These are phyloP conservation scores for Zalerion maritima DNA, from an alignment of 495 filamentous ascomycete species.

Conservation along the genomic window DNA sequence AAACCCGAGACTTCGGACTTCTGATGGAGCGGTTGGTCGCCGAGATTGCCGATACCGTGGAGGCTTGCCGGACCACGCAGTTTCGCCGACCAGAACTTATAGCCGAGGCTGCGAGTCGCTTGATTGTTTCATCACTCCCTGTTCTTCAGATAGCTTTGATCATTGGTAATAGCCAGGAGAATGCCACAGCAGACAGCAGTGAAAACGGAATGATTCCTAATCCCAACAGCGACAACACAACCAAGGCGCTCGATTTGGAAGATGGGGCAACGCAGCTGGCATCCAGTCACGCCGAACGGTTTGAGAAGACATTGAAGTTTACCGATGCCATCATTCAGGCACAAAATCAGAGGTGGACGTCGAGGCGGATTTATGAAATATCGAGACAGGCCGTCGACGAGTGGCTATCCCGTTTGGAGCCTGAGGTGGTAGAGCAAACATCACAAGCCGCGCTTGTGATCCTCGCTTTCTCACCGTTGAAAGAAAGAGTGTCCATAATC, in stretches of 20 bases:
- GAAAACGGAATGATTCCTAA: too few relatives aligned
- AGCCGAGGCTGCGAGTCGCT: conserved; percentile 45
- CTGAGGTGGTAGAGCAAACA: conserved; percentile 24
- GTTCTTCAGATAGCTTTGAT: conserved; percentile 17
- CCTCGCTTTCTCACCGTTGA: conserved; percentile 17
- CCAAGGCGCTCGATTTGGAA: too few relatives aligned
- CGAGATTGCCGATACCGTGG: conserved; percentile 9
- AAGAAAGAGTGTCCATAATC: conserved; percentile 19
- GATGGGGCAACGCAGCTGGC: too few relatives aligned
- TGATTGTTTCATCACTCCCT: conserved; percentile 34
- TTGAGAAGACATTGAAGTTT: too few relatives aligned
- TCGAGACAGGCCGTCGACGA: too few relatives aligned
- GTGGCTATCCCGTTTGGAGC: conserved; percentile 28
- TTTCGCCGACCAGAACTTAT: conserved; percentile 55
- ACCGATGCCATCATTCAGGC: too few relatives aligned
- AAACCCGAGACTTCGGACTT: conserved; percentile 1
- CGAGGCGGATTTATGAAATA: too few relatives aligned
- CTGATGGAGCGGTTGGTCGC: conserved; percentile 3
- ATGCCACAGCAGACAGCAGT: too few relatives aligned
- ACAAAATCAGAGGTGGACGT: too few relatives aligned
- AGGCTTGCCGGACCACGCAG: conserved; percentile 19
- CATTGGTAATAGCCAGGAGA: too few relatives aligned
- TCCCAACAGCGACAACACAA: too few relatives aligned
- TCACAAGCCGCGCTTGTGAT: conserved; percentile 27
- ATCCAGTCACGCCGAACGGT: too few relatives aligned